phyloP scores from a whole-genome alignment of 306 rosid species.

The Malus fusca region DNA sequence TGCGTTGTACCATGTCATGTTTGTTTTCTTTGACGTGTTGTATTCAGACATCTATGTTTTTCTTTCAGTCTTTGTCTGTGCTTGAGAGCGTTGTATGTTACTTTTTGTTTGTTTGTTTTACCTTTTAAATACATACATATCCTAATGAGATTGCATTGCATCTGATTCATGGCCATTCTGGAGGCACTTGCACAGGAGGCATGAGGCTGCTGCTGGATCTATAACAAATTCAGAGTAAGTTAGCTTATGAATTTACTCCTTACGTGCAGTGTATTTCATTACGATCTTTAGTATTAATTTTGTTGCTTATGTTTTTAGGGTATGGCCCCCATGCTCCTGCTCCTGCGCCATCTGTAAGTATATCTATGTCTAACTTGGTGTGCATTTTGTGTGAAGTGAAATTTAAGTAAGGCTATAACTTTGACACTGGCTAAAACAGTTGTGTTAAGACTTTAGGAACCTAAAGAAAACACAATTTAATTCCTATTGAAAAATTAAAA shows the following conservation, averaged over 20 bases:
- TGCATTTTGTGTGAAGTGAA: not conserved
- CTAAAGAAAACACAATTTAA: not conserved
- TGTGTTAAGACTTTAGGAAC: too few species aligned
- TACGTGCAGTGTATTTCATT: not conserved
- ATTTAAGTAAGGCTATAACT: not conserved
- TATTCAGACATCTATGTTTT: not conserved
- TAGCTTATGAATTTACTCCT: not conserved
- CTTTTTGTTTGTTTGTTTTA: conserved; percentile 4
- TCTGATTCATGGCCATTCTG: conserved; percentile 72
- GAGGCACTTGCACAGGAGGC: conserved; percentile 65
- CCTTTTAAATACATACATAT: conserved; percentile 19
- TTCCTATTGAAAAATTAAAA: not conserved
- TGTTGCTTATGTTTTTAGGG: conserved; percentile 20
- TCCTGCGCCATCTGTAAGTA: conserved; percentile 28
- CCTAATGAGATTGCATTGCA: conserved; percentile 69
- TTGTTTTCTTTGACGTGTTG: not conserved
- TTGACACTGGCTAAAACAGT: too few species aligned
- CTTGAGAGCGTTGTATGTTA: not conserved
- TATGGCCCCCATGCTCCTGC: conserved; percentile 16
- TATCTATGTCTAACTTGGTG: not conserved
- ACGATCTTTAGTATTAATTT: not conserved
- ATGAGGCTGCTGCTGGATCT: conserved; percentile 38
- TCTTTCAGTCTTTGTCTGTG: not conserved
- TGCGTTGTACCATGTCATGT: not conserved
- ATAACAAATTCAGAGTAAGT: conserved; percentile 42